These are phyloP conservation scores for Fusarium sambucinum DNA, from an alignment of 2,329 filamentous ascomycete species.

Conservation along the genomic window DNA sequence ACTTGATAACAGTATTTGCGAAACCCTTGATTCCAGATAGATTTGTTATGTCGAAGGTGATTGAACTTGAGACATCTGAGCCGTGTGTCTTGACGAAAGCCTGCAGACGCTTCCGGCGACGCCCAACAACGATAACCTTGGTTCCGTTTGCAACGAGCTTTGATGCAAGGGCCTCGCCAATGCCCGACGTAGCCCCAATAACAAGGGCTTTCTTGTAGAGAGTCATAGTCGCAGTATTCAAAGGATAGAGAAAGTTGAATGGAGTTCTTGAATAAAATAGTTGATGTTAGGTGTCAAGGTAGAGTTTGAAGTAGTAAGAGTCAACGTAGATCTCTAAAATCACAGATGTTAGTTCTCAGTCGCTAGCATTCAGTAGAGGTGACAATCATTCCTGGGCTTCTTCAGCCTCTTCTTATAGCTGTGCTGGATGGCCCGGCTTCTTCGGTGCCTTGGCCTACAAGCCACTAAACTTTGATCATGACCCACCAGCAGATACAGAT, in stretches of 20 bases:
- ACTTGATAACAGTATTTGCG: not conserved
- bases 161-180: not conserved
- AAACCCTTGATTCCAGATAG: not conserved
- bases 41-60: not conserved
- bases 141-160: not conserved
- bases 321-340: too few species aligned
- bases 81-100: not conserved
- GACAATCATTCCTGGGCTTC: too few species aligned
- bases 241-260: too few species aligned
- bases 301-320: too few species aligned
- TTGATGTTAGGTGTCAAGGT: not conserved
- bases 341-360: too few species aligned
- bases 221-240: not conserved
- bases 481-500: too few species aligned
- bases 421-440: not conserved
- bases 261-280: too few species aligned
- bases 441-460: not conserved
- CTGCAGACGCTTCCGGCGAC: not conserved
- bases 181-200: not conserved
- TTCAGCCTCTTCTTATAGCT: not conserved
- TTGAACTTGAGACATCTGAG: not conserved
- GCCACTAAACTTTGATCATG: not conserved
- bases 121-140: constrained; percentile 3
- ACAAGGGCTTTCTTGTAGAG: constrained; percentile 3
- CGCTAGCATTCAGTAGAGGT: too few species aligned